These are phyloP conservation scores for Nepenthes gracilis DNA, from an alignment of 148 eudicot genomes.

Conservation along the genomic window DNA sequence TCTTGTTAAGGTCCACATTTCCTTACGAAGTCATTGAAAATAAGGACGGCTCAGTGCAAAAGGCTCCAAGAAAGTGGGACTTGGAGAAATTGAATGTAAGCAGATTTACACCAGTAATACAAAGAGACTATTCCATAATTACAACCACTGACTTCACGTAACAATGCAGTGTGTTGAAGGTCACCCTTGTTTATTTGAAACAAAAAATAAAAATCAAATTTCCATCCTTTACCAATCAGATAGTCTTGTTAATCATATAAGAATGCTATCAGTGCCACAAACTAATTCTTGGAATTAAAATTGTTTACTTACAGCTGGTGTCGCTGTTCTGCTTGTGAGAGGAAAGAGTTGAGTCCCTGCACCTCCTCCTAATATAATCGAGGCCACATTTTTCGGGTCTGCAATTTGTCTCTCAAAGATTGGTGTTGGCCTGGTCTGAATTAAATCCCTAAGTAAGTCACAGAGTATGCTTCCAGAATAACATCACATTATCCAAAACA, in stretches of 20 bases:
- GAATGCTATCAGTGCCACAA: background rate
- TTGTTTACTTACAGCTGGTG: conserved; percentile 5
- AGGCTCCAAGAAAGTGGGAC: too few species aligned
- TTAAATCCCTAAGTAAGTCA: background rate
- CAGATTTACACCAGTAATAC: too few species aligned
- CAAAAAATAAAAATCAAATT: too few species aligned
- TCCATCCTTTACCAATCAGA: background rate
- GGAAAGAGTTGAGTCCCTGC: conserved; percentile 11
- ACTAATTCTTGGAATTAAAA: background rate
- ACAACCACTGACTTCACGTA: too few species aligned
- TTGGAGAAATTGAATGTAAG: too few species aligned
- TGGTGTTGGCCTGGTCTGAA: background rate
- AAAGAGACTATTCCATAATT: too few species aligned
- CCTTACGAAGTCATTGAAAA: too few species aligned
- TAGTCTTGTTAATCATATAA: background rate
- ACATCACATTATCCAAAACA: background rate
- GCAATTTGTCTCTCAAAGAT: background rate
- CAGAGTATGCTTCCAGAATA: background rate
- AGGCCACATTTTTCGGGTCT: background rate
- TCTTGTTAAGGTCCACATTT: too few species aligned
- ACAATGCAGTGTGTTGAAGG: too few species aligned
- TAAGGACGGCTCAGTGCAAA: too few species aligned
- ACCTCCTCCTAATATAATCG: conserved; percentile 11
- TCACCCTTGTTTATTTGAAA: too few species aligned
- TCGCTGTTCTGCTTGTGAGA: conserved; percentile 10